Evolutionary conservation across 768 basidiomycete species (phyloP), one percentile per base, ranked within the genome.

Genomic region (Kwoniella mangroviensis): DNA sequence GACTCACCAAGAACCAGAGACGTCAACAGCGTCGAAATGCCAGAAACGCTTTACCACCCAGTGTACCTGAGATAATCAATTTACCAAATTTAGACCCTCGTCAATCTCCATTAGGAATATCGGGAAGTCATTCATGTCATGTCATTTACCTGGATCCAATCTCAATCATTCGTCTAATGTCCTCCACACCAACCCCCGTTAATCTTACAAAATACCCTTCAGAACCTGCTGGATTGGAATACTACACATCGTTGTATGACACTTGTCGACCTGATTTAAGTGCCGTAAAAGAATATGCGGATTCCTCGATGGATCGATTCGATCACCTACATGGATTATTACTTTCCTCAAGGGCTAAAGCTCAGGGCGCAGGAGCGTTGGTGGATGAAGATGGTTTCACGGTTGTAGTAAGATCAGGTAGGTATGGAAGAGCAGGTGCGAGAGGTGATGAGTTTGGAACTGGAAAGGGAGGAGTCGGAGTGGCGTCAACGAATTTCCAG

Each of bases 371-470:
- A 22, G 93, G 93, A 77, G 93, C 91, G 6, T 86, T 96, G 66
- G 91, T 96, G 53, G 94, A 98, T 81, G 93, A 92, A 69, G 94
- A 98, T 71, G 94, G 94, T 2, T 98, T 96, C 82, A 96, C 93
- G 12, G 88, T 98, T 13, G 94, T 98, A 43, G 92, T 90, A n/a
- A 87, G 94, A 45, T 92, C 93, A 4, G 94, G 94, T 13, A 90
- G 91, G 22, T 94, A 94, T 75, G 94, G 94, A 4, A 86, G 92
- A 79, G 92, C 92, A 1, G 85, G 94, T 4, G 94, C 94, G 34
- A 93, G 93, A 15, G 93, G 92, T 0, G 86, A 88, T 43, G 63
- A 21, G 17, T 45, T 65, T 6, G 85, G 85, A 1, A 58, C 71
- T 26, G 84, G 93, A 5, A 92, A 92, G 45, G 92, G 92, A 6